phyloP scores from a whole-genome alignment of 163 green algal species.

The Scenedesmus sp. region DNA sequence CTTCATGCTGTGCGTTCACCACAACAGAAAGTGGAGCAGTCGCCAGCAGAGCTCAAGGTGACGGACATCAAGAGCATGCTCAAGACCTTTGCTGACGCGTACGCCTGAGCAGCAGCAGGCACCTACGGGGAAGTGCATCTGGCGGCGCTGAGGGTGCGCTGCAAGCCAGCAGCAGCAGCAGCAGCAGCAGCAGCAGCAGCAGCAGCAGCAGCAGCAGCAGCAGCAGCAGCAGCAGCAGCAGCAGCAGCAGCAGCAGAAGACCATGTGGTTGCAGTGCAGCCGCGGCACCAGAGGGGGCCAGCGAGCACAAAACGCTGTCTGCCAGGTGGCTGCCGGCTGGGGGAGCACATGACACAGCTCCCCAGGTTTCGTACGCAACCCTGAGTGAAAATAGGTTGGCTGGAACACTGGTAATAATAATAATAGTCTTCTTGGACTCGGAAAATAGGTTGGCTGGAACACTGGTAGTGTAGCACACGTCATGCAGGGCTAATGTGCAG shows the following conservation, averaged over 20 bases:
- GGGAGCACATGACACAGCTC: too few species aligned
- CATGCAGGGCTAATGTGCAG: too few species aligned
- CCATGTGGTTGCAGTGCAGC: background rate
- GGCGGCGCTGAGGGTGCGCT: background rate
- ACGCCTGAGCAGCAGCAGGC: background rate
- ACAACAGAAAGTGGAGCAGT: constrained; percentile 75
- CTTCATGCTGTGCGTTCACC: background rate
- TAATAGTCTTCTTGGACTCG: too few species aligned
- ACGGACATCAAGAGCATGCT: constrained; percentile 72
- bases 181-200: background rate
- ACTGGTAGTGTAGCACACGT: too few species aligned
- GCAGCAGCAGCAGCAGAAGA: too few species aligned
- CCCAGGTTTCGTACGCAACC: too few species aligned
- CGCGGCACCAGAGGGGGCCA: background rate
- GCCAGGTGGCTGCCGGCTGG: too few species aligned
- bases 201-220: background rate
- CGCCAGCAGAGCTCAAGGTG: constrained; percentile 71
- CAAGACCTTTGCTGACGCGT: constrained; percentile 48
- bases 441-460: too few species aligned
- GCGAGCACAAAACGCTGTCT: too few species aligned
- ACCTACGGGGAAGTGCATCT: background rate
- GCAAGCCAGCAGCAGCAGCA: background rate
- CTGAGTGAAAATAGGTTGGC: too few species aligned
- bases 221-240: background rate
- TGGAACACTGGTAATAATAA: too few species aligned